A percentile compares a stretch with the other conserved stretches of the same genome.
Evolutionary conservation across 2,329 filamentous ascomycete genomes (phyloP).

Genomic region (Exutisphaerella laricina): DNA sequence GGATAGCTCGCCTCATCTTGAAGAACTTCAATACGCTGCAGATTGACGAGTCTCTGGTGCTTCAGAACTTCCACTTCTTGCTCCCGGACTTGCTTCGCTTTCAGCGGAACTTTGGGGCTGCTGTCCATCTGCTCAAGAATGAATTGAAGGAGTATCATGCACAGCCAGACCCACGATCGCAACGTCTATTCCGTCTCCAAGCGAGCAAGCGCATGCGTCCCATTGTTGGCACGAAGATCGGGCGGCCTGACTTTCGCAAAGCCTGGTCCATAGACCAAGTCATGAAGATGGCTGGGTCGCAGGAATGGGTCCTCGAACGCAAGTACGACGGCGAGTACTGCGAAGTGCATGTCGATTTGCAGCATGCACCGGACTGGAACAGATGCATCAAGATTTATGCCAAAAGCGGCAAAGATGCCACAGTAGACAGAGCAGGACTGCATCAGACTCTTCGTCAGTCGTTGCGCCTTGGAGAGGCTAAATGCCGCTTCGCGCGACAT

Average conservation of each 20-base stretch:
- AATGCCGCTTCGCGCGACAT: conserved; percentile 55
- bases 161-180: conserved; percentile 32
- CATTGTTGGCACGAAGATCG: conserved; percentile 41
- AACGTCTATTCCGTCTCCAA: conserved; percentile 27
- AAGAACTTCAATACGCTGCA: conserved; percentile 67
- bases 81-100: conserved; percentile 66
- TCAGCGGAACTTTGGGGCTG: conserved; percentile 60
- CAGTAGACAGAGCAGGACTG: conserved; percentile 58
- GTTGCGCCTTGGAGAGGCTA: conserved; percentile 54
- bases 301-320: conserved; percentile 66
- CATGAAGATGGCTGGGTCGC: conserved; percentile 55
- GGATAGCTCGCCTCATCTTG: conserved; percentile 74
- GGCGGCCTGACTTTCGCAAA: conserved; percentile 43
- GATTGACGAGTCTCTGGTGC: conserved; percentile 53
- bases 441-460: conserved; percentile 60
- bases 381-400: conserved; percentile 74
- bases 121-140: conserved; percentile 50
- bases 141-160: conserved; percentile 37
- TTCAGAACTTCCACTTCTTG: conserved; percentile 60
- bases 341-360: conserved; percentile 74
- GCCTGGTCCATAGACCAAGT: conserved; percentile 63
- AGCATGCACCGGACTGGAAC: conserved; percentile 37
- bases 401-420: conserved; percentile 88
- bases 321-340: conserved; percentile 87
- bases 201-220: conserved; percentile 34